Evolutionary conservation across 1,284 basidiomycete species (phyloP), one percentile per base, ranked within the genome.

Genomic region (Ceraceosorus guamensis): DNA sequence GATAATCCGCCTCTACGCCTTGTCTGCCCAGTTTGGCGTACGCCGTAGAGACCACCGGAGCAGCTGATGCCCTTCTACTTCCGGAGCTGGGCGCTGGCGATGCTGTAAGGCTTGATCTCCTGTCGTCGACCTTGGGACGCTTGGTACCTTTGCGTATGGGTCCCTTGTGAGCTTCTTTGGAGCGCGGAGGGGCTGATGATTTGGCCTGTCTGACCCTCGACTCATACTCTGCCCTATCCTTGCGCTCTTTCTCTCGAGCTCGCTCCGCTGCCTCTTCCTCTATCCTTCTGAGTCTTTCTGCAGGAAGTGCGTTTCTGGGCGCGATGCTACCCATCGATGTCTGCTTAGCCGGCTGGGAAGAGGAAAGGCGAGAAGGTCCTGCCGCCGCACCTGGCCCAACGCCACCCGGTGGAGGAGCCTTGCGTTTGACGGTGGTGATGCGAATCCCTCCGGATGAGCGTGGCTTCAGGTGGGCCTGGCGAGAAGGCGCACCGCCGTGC

Each of bases 11-110:
- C 33, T 35, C 33, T 16, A 53, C 52, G 6, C 45, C 52, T 5
- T 8, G 18, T 10, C 52, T n/a, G n/a, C 45, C 52, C 46, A 53
- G 44, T 33, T 46, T 47, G 18, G 18, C 11, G 24, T 53, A 53
- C 6, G 45, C 52, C 14, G 34, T 18, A 8, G n/a, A 31, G 14
- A 30, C 30, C 7, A n/a, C 16, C 35, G 30, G 18, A 35, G 39
- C 8, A 31, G 52, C 16, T 16, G 52, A 30, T 10, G n/a, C 18
- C 5, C 44, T 33, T 4, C 32, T 45, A 6, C 16, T 14, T 48
- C 45, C 46, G 45, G 48, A 53, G 13, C 34, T 10, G 34, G 45
- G 45, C 8, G 44, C 8, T 14, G 8, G 44, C 44, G 18, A 7
- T 24, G 44, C 6, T 6, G 8, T 46, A 14, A 8, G 18, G 30